phyloP scores from a whole-genome alignment of 2,329 filamentous ascomycete genomes.

The Arthroderma sp. region DNA sequence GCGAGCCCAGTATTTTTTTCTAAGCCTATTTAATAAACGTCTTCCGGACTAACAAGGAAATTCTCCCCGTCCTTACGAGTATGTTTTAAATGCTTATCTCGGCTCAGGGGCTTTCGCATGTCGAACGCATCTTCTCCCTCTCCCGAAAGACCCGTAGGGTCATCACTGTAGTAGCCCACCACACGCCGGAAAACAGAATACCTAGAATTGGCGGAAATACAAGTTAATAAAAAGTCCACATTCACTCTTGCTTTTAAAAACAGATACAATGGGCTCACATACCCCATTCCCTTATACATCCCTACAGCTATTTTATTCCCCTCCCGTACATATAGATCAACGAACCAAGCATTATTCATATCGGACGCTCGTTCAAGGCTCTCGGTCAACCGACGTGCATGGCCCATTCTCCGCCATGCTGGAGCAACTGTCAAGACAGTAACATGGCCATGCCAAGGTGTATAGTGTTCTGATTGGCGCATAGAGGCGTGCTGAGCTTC shows the following conservation, averaged over 20 bases:
- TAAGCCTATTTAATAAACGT: conserved; percentile 48
- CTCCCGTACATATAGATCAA: conserved; percentile 83
- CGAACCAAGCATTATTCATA: conserved; percentile 78
- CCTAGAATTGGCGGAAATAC: conserved; percentile 16
- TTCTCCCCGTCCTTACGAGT: conserved; percentile 69
- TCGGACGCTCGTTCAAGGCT: conserved; percentile 74
- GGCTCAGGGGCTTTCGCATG: conserved; percentile 83
- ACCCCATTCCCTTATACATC: conserved; percentile 84
- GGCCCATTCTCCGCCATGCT: conserved; percentile 68
- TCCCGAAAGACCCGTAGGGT: conserved; percentile 47
- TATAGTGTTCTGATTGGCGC: conserved; percentile 69
- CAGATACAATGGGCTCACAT: conserved; percentile 14
- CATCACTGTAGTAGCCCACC: conserved; percentile 84
- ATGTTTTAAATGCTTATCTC: conserved; percentile 64
- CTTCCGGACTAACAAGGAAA: conserved; percentile 63
- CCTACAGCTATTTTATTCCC: conserved; percentile 78
- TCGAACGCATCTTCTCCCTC: conserved; percentile 78
- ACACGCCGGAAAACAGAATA: conserved; percentile 81
- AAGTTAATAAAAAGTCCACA: too few relatives aligned
- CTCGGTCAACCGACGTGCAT: conserved; percentile 70
- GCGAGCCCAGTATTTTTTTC: neutral
- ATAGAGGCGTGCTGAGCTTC: conserved; percentile 70
- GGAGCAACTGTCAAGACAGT: conserved; percentile 90
- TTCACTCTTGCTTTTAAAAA: too few relatives aligned
- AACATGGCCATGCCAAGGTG: conserved; percentile 99